A percentile compares a stretch with the other conserved stretches of the same genome.
Conservation (phyloP, 2,329 filamentous ascomycete species). For the Colletotrichum somersetense region DNA sequence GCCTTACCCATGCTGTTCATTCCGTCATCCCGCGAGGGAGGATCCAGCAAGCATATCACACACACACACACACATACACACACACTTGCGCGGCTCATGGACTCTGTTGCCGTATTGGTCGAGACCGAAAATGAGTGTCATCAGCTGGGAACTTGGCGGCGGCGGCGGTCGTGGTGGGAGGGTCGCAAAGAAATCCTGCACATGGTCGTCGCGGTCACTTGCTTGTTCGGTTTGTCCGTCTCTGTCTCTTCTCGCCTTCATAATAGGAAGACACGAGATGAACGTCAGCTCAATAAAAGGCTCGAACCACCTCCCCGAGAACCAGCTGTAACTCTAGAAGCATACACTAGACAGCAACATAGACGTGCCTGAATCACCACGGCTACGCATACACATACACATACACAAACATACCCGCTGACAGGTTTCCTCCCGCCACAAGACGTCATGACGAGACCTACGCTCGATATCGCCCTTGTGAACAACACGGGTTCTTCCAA, state of each 20-base stretch:
- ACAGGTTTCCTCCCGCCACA: neutral
- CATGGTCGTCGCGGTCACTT: slow-evolving; percentile 27
- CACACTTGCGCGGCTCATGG: slow-evolving; percentile 15
- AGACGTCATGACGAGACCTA: slow-evolving; percentile 50
- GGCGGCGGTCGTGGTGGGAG: slow-evolving; percentile 10
- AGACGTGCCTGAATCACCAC: neutral
- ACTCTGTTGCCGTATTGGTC: neutral
- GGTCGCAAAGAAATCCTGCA: slow-evolving; percentile 11
- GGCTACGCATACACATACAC: neutral
- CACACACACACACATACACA: neutral
- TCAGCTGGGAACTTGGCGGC: slow-evolving; percentile 5
- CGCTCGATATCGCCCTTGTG: slow-evolving; percentile 71
- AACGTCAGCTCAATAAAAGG: slow-evolving; percentile 9
- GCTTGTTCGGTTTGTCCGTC: neutral
- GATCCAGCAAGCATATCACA: slow-evolving; percentile 16
- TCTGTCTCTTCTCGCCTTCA: neutral
- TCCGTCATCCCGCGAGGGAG: slow-evolving; percentile 29
- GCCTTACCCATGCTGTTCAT: slow-evolving; percentile 26
- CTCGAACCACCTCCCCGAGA: neutral
- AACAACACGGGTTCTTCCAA: slow-evolving; percentile 73
- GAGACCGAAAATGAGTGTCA: slow-evolving; percentile 6
- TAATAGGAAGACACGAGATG: neutral
- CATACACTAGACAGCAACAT: slow-evolving; percentile 1
- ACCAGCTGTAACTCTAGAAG: neutral
- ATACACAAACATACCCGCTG: neutral